A percentile compares a stretch with the other conserved stretches of the same genome.
phyloP scores from a whole-genome alignment of 179 eudicot genomes.

The Heliamphora pulchella region DNA sequence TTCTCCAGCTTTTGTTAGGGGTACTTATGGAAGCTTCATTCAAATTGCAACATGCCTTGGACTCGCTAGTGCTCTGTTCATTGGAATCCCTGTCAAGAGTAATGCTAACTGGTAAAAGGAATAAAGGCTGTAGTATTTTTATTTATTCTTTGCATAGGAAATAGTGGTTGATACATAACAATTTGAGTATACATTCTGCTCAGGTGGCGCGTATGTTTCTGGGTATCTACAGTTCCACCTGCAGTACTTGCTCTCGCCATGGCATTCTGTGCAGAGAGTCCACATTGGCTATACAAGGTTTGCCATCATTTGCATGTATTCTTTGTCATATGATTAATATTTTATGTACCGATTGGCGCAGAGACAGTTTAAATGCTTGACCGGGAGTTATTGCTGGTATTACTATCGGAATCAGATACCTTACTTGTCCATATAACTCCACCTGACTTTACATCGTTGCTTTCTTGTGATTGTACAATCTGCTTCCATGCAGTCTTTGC shows the following conservation, averaged over 20 bases:
- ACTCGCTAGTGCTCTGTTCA: slow-evolving; percentile 53
- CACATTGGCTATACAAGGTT: slow-evolving; percentile 93
- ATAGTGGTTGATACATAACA: not conserved
- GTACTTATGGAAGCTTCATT: slow-evolving; percentile 84
- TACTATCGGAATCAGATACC: not conserved
- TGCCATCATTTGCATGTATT: not conserved
- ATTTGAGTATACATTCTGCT: not conserved
- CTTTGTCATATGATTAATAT: not conserved
- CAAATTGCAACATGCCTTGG: slow-evolving; percentile 91
- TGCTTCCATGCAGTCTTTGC: not conserved
- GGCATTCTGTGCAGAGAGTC: slow-evolving; percentile 86
- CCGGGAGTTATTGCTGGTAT: not conserved
- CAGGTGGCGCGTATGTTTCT: slow-evolving; percentile 97
- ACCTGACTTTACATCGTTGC: not conserved
- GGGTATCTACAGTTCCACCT: slow-evolving; percentile 79
- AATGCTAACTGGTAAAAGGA: slow-evolving; percentile 63
- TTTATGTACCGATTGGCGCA: not conserved
- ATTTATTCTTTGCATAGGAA: not conserved
- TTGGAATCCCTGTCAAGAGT: slow-evolving; percentile 77
- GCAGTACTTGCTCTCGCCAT: slow-evolving; percentile 58
- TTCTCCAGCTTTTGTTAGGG: slow-evolving; percentile 81
- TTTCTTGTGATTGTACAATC: not conserved
- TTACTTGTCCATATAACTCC: not conserved
- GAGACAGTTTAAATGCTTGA: not conserved
- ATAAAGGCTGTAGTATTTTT: not conserved